Evolutionary conservation across 228 moss, liverwort and hornwort genomes (phyloP).

Genomic region (Sphagnum fallax): DNA sequence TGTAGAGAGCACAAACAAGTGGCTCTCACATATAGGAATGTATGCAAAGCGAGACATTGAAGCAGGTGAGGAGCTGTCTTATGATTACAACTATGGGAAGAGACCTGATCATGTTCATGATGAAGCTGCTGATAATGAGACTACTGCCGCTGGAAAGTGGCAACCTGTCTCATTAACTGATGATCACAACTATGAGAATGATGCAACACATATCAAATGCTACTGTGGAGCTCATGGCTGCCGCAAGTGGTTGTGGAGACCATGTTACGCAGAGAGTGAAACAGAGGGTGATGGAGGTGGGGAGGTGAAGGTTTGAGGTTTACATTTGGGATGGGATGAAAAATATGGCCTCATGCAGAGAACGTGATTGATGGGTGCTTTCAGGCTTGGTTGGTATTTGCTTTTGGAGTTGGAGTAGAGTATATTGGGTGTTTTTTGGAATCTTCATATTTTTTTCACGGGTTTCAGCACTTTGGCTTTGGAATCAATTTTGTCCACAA

Average conservation of each 20-base stretch:
- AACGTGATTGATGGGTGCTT: too few species aligned
- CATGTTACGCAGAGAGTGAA: conserved; percentile 9
- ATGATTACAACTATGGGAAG: conserved; percentile 77
- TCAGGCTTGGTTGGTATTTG: too few species aligned
- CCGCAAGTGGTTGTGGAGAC: conserved; percentile 80
- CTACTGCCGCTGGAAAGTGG: conserved; percentile 13
- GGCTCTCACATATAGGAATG: conserved; percentile 78
- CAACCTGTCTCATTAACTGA: conserved; percentile 5
- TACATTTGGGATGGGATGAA: too few species aligned
- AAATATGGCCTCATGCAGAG: too few species aligned
- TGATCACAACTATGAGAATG: conserved; percentile 10
- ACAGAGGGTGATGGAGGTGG: conserved; percentile 7
- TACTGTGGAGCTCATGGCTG: conserved; percentile 65
- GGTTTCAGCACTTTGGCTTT: too few species aligned
- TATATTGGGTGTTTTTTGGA: too few species aligned
- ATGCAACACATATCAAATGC: conserved; percentile 66
- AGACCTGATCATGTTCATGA: conserved; percentile 39
- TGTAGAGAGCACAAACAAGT: conserved; percentile 63
- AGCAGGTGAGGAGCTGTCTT: conserved; percentile 81
- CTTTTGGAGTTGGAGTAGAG: too few species aligned
- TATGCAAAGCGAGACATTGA: conserved; percentile 86
- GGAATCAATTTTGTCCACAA: too few species aligned
- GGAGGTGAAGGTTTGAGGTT: neutral
- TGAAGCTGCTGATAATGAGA: conserved; percentile 11
- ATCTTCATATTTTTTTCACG: too few species aligned